phyloP scores from a whole-genome alignment of 2,329 filamentous ascomycete species.

The Chrysoporthe deuterocubensis region DNA sequence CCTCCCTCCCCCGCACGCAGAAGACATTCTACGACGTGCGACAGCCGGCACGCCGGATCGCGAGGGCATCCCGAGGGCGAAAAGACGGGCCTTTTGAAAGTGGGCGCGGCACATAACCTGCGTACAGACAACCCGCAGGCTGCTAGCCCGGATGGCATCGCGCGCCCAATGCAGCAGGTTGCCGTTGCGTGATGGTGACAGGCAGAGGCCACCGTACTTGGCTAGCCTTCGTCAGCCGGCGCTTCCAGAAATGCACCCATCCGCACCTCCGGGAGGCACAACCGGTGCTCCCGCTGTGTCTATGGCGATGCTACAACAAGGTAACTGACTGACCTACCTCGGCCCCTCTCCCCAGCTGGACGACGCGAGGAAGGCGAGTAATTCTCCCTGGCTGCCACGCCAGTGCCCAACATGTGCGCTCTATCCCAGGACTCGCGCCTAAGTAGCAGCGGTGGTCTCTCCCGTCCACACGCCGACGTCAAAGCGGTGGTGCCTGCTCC shows the following conservation, averaged over 20 bases:
- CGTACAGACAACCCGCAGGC: not conserved
- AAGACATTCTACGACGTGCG: not conserved
- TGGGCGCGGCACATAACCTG: no score
- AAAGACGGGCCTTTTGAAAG: not conserved
- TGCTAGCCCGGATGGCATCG: not conserved
- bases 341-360: no score
- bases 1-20: not conserved
- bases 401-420: not conserved
- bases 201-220: not conserved
- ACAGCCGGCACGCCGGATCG: constrained; percentile 2
- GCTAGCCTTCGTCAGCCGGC: not conserved
- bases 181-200: not conserved
- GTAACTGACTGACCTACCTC: no score
- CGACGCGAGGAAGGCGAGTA: not conserved
- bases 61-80: not conserved
- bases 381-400: not conserved
- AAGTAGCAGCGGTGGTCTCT: not conserved
- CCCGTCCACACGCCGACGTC: not conserved
- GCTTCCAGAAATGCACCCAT: not conserved
- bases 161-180: not conserved
- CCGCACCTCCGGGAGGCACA: not conserved
- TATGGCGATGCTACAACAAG: not conserved
- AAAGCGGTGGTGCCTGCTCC: not conserved
- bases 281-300: not conserved
- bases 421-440: not conserved